Conservation (phyloP, 352 stramenopile genomes). For the Halophytophthora polymorphica region DNA sequence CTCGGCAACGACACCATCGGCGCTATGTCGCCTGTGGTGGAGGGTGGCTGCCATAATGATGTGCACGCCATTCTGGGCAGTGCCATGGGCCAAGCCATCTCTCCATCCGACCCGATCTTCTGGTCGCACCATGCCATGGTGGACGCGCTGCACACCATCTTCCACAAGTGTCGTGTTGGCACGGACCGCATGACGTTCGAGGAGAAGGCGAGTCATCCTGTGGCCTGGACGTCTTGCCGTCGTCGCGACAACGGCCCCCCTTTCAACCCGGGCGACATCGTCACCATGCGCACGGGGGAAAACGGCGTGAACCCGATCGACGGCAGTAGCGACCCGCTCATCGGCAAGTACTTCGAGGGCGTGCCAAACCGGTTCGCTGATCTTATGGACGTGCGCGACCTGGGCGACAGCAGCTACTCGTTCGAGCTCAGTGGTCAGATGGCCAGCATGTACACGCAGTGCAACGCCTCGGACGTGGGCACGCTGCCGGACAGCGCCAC, state of each 20-base stretch:
- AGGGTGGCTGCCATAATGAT: constrained; percentile 45
- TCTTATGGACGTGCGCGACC: constrained; percentile 34
- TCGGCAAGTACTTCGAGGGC: constrained; percentile 35
- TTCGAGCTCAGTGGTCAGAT: constrained; percentile 42
- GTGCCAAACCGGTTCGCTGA: constrained; percentile 34
- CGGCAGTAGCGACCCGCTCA: constrained; percentile 27
- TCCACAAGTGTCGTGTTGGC: constrained; percentile 61
- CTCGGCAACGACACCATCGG: constrained; percentile 44
- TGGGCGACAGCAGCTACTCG: constrained; percentile 43
- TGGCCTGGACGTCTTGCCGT: constrained; percentile 43
- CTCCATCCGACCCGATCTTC: constrained; percentile 58
- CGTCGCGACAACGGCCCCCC: constrained; percentile 16
- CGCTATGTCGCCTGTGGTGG: constrained; percentile 37
- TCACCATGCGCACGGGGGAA: constrained; percentile 36
- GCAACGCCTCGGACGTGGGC: constrained; percentile 6
- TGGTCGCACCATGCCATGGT: constrained; percentile 66
- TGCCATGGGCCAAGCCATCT: constrained; percentile 42
- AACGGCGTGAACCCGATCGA: constrained; percentile 25
- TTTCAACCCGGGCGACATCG: constrained; percentile 42
- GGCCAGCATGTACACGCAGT: constrained; percentile 31
- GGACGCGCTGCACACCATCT: constrained; percentile 58
- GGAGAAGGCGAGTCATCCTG: constrained; percentile 38
- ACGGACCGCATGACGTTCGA: constrained; percentile 33
- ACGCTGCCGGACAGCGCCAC: background rate
- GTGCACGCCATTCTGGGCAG: constrained; percentile 41